Conservation (phyloP, 2,329 filamentous ascomycete genomes). For the Penicillium psychrosexuale region DNA sequence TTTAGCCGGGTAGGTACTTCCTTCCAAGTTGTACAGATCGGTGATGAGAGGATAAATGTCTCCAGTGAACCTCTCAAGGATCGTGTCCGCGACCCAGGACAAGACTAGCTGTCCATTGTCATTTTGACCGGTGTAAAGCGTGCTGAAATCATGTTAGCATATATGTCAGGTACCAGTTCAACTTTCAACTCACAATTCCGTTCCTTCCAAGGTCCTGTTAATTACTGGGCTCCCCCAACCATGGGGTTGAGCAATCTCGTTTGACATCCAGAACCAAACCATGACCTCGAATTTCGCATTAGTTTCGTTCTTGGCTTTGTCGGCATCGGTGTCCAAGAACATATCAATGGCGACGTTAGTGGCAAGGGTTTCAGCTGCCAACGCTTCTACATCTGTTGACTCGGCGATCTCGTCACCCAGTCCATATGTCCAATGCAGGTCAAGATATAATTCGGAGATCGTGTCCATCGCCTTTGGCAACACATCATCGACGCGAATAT, state of each 20-base stretch:
- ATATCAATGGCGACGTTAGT: conserved; percentile 60
- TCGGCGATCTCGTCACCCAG: conserved; percentile 42
- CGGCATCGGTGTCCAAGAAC: conserved; percentile 52
- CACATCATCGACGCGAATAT: conserved; percentile 49
- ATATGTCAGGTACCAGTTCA: not conserved
- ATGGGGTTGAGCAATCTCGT: conserved; percentile 49
- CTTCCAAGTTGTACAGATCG: conserved; percentile 36
- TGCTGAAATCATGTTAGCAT: conserved; percentile 12
- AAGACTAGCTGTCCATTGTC: conserved; percentile 46
- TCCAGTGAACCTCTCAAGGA: conserved; percentile 45
- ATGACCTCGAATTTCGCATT: conserved; percentile 52
- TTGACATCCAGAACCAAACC: conserved; percentile 55
- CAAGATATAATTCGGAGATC: conserved; percentile 44
- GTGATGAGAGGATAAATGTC: conserved; percentile 49
- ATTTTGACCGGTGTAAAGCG: conserved; percentile 34
- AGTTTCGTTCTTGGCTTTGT: conserved; percentile 40
- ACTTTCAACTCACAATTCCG: conserved; percentile 18
- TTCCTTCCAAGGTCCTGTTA: conserved; percentile 42
- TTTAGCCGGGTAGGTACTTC: conserved; percentile 37
- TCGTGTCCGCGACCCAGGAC: conserved; percentile 47
- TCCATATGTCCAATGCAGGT: conserved; percentile 53
- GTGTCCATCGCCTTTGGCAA: conserved; percentile 45
- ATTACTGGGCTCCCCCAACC: conserved; percentile 41
- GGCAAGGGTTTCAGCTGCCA: conserved; percentile 44
- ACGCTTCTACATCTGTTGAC: conserved; percentile 34